Conservation (phyloP, 805 yeast species). For the Clavispora phyllophila region DNA sequence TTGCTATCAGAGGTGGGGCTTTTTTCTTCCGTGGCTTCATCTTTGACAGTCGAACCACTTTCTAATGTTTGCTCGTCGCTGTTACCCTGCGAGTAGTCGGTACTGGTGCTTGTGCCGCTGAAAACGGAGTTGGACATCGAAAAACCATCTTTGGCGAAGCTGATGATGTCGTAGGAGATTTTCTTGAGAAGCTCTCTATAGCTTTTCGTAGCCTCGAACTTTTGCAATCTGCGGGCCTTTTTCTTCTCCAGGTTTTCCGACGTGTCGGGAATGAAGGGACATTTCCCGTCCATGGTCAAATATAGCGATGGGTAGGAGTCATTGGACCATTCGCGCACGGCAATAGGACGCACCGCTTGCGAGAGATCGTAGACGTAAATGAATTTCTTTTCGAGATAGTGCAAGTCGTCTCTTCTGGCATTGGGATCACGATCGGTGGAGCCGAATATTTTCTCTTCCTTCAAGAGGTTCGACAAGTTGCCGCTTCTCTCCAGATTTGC, state of each 20-base stretch:
- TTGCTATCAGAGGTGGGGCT: slow-evolving; percentile 3
- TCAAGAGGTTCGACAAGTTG: slow-evolving; percentile 48
- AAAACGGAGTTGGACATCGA: slow-evolving; percentile 1
- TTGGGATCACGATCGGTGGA: slow-evolving; percentile 85
- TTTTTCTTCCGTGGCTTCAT: slow-evolving; percentile 5
- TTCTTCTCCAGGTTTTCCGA: slow-evolving; percentile 37
- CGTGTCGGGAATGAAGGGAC: slow-evolving; percentile 73
- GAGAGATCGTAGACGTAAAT: slow-evolving; percentile 76
- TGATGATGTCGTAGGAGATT: slow-evolving; percentile 30
- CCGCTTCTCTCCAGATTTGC: slow-evolving; percentile 15
- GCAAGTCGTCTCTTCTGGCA: slow-evolving; percentile 79
- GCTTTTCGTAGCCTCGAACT: slow-evolving; percentile 37
- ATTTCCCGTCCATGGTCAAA: slow-evolving; percentile 64
- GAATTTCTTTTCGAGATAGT: slow-evolving; percentile 68
- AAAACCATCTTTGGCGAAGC: slow-evolving; percentile 20
- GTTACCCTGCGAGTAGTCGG: slow-evolving; percentile 5
- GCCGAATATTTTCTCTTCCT: slow-evolving; percentile 81
- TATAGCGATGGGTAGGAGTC: slow-evolving; percentile 52
- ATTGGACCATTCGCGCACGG: slow-evolving; percentile 72
- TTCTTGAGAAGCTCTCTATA: slow-evolving; percentile 36
- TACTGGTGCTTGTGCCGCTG: slow-evolving; percentile 11
- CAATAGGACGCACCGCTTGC: slow-evolving; percentile 74
- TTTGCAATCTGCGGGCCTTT: slow-evolving; percentile 33
- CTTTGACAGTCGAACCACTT: slow-evolving; percentile 11
- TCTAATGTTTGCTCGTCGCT: slow-evolving; percentile 3